A percentile compares a stretch with the other conserved stretches of the same genome.
These are phyloP conservation scores for Triangularia setosa DNA, from an alignment of 2,329 filamentous ascomycete species.

Conservation along the genomic window DNA sequence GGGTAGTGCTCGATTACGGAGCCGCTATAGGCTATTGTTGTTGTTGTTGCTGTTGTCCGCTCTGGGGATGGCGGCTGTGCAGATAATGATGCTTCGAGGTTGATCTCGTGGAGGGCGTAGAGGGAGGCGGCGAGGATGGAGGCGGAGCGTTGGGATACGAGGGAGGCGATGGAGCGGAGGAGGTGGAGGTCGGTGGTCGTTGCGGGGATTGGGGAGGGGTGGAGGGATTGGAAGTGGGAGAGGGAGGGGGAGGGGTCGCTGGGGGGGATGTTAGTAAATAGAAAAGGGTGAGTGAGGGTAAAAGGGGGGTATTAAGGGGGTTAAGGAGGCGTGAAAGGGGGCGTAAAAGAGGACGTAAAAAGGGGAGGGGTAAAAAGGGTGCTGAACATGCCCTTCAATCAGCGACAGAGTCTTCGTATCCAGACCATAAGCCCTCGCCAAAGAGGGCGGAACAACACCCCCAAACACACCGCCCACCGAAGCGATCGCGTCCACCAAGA, in stretches of 20 bases:
- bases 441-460: conserved; percentile 51
- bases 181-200: conserved; percentile 46
- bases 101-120: conserved; percentile 56
- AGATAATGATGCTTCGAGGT: conserved; percentile 36
- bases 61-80: conserved; percentile 40
- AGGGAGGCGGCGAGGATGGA: conserved; percentile 57
- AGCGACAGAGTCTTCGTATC: conserved; percentile 58
- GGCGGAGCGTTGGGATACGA: conserved; percentile 54
- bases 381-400: conserved; percentile 49
- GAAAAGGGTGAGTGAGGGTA: too few species aligned
- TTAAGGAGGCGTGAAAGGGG: too few species aligned
- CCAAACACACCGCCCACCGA: conserved; percentile 52
- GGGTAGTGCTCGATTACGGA: conserved; percentile 78
- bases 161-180: conserved; percentile 50
- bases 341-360: not conserved
- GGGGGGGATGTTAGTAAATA: conserved; percentile 7
- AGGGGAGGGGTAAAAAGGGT: not conserved
- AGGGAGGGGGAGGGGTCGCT: conserved; percentile 45
- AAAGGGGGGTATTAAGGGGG: too few species aligned
- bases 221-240: conserved; percentile 46
- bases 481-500: conserved; percentile 55
- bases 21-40: conserved; percentile 72
- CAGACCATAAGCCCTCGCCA: conserved; percentile 52
- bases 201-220: conserved; percentile 43
- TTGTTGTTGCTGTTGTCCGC: conserved; percentile 38